A percentile compares a stretch with the other conserved stretches of the same genome.
Conservation (phyloP, 2,329 filamentous ascomycete genomes). For the Triangularia setosa region DNA sequence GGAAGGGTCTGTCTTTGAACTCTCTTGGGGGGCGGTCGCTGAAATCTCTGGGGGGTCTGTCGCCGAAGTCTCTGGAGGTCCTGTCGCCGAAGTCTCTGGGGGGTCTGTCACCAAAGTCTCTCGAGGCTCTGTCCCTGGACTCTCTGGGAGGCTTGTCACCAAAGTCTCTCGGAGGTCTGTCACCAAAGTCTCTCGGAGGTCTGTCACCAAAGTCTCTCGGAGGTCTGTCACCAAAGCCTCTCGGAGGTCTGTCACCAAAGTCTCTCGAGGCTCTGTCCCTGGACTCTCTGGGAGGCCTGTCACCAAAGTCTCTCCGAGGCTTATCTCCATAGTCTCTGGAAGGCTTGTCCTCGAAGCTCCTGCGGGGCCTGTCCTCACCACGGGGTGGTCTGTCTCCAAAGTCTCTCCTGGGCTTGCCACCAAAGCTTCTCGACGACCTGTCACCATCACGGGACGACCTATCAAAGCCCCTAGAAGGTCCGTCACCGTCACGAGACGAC, state of each 20-base stretch:
- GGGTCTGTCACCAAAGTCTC: background rate
- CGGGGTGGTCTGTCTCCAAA: background rate
- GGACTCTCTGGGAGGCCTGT: background rate
- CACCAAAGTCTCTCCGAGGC: background rate
- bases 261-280: background rate
- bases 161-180: background rate
- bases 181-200: background rate
- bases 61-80: background rate
- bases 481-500: background rate
- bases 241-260: background rate
- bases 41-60: background rate
- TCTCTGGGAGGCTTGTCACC: background rate
- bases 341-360: background rate
- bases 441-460: background rate
- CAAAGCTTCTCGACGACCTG: background rate
- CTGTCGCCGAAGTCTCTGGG: background rate
- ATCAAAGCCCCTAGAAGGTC: background rate
- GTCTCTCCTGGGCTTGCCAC: background rate
- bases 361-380: background rate
- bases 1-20: background rate
- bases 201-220: background rate
- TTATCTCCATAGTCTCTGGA: background rate
- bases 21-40: background rate
- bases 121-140: background rate
- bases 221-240: background rate